A percentile compares a stretch with the other conserved stretches of the same genome.
Evolutionary conservation across 2,329 filamentous ascomycete species (phyloP).

Genomic region (Salinomyces thailandicus): DNA sequence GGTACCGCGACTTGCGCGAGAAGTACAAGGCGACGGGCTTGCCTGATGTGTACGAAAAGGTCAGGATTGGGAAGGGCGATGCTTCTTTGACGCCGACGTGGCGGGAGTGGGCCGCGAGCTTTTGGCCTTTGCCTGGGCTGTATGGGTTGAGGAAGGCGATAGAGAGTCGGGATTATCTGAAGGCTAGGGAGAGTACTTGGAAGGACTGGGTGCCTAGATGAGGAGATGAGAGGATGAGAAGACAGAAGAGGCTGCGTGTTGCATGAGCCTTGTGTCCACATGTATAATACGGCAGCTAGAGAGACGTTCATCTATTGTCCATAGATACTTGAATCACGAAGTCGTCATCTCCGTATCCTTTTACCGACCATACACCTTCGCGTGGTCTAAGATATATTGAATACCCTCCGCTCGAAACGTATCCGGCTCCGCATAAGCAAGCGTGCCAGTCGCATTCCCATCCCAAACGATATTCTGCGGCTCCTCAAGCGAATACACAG

Average conservation of each 20-base stretch:
- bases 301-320: too few species aligned
- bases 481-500: slow-evolving; percentile 27
- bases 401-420: slow-evolving; percentile 37
- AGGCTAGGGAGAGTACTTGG: slow-evolving; percentile 27
- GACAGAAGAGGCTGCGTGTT: too few species aligned
- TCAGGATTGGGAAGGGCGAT: slow-evolving; percentile 38
- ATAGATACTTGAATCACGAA: too few species aligned
- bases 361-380: slow-evolving; percentile 9
- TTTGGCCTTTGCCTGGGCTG: slow-evolving; percentile 30
- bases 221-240: neutral
- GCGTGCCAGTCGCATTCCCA: slow-evolving; percentile 28
- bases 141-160: slow-evolving; percentile 31
- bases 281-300: too few species aligned
- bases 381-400: slow-evolving; percentile 29
- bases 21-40: slow-evolving; percentile 51
- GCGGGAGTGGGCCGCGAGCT: slow-evolving; percentile 5
- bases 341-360: neutral
- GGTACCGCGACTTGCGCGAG: slow-evolving; percentile 48
- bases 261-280: too few species aligned
- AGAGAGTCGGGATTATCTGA: slow-evolving; percentile 28
- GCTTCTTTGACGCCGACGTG: slow-evolving; percentile 5
- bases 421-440: slow-evolving; percentile 31
- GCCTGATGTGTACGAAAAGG: slow-evolving; percentile 58
- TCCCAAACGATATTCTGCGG: slow-evolving; percentile 38
- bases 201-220: slow-evolving; percentile 16